Conservation (phyloP, 2,329 filamentous ascomycete genomes). For the Diplodia mutila region DNA sequence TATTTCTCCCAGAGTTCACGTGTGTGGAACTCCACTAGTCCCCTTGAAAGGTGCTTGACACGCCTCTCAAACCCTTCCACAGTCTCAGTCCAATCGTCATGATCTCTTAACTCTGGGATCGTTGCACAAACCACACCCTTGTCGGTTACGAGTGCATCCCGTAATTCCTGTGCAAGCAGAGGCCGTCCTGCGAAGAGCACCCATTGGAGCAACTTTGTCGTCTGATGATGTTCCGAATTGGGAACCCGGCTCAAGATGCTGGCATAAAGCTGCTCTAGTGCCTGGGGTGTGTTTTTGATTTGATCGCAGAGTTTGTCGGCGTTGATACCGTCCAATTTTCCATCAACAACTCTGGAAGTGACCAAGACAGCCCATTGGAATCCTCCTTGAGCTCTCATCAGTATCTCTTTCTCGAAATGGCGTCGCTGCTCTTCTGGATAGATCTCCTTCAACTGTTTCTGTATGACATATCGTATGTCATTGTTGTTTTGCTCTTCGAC, state of each 20-base stretch:
- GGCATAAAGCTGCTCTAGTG: not conserved
- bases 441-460: not conserved
- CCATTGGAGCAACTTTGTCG: conserved; percentile 16
- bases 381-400: not conserved
- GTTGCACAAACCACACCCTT: conserved; percentile 23
- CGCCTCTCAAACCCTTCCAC: conserved; percentile 26
- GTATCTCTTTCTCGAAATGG: not conserved
- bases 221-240: not conserved
- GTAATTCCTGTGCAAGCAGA: conserved; percentile 28
- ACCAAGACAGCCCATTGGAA: conserved; percentile 14
- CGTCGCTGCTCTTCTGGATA: not conserved
- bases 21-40: conserved; percentile 28
- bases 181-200: not conserved
- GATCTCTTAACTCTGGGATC: not conserved
- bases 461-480: not conserved
- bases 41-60: conserved; percentile 28
- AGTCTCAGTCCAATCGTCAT: not conserved
- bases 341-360: not conserved
- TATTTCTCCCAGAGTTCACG: conserved; percentile 29
- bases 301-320: not conserved
- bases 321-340: not conserved
- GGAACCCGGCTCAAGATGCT: not conserved
- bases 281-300: not conserved
- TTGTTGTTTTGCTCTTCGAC: not conserved
- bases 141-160: conserved; percentile 28